Base-by-base conservation (phyloP, 1,284 basidiomycete species). In the Tylopilus orsonianus region DNA sequence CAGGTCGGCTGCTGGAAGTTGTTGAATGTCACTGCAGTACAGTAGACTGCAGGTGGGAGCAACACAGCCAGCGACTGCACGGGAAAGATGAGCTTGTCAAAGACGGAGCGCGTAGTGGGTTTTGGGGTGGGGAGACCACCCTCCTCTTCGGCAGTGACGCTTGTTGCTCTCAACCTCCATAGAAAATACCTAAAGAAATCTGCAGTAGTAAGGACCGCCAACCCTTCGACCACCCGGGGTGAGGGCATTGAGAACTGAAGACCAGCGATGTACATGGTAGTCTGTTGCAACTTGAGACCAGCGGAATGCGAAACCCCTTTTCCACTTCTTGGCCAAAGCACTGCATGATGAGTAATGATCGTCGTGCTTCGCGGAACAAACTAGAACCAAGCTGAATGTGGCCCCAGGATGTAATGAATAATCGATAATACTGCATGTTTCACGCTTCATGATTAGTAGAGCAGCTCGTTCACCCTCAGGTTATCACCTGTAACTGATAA, bases 1-100 rank as follows among this genome's bases (percentile, higher is more conserved):
- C 68, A 71, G 5, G 50, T 37, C 5, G 68, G 68, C 48, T 71
- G 70, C 26, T 56, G 49, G 23, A 70, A 54, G 12, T 56, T 50
- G 45, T 66, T 70, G 22, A 57, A 41, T n/a, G 48, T 36, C 9
- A 71, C 57, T 2, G 56, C 51, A 7, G 41, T 36, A 13, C 61
- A 57, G 44, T 66, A 71, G 8, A 62, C 46, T 3, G 57, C 40
- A 18, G 67, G 60, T 26, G 60, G 55, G 27, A 58, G 38, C 18
- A 60, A 18, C 7, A 47, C 47, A 5, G 63, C 48, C n/a, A 64
- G 13, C 4, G 56, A 58, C 41, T 71, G 69, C 12, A 62, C 38
- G 3, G 67, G 62, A n/a, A 60, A 48, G 12, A 67, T 44, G 44
- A 67, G 14, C 36, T 57, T 64, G 22, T 58, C 62, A 44, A 59